Conservation (phyloP, 139 green algal species). For the Micractinium conductrix region DNA sequence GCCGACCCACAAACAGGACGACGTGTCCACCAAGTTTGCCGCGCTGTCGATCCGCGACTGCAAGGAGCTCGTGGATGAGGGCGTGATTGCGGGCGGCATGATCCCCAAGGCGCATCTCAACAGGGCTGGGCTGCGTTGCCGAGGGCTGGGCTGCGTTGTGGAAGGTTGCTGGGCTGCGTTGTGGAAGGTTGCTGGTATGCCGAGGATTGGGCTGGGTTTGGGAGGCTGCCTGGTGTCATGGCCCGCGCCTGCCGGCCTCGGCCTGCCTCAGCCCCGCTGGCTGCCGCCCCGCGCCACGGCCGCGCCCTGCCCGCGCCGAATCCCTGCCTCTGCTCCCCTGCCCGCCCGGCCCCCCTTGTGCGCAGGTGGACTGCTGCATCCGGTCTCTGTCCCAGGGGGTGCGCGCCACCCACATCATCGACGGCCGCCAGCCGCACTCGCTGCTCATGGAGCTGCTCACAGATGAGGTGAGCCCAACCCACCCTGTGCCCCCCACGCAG, state of each 20-base stretch:
- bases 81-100: conserved; percentile 89
- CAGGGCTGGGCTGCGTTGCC: too few species aligned
- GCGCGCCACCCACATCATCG: conserved; percentile 97
- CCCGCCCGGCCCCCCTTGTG: neutral
- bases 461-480: too few species aligned
- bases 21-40: conserved; percentile 79
- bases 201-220: too few species aligned
- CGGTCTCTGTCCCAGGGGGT: conserved; percentile 94
- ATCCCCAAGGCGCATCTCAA: conserved; percentile 97
- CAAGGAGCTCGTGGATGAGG: conserved; percentile 85
- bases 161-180: neutral
- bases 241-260: too few species aligned
- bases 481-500: too few species aligned
- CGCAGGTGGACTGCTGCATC: conserved; percentile 95
- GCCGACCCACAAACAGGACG: conserved; percentile 63
- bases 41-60: conserved; percentile 77
- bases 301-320: too few species aligned
- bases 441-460: conserved; percentile 99
- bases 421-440: conserved; percentile 92
- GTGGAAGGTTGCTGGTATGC: too few species aligned
- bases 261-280: too few species aligned
- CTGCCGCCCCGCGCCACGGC: too few species aligned
- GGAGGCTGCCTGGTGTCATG: too few species aligned
- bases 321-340: too few species aligned
- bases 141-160: neutral